phyloP scores from a whole-genome alignment of 2,329 filamentous ascomycete species.

The Ophiostoma novo-ulmi region DNA sequence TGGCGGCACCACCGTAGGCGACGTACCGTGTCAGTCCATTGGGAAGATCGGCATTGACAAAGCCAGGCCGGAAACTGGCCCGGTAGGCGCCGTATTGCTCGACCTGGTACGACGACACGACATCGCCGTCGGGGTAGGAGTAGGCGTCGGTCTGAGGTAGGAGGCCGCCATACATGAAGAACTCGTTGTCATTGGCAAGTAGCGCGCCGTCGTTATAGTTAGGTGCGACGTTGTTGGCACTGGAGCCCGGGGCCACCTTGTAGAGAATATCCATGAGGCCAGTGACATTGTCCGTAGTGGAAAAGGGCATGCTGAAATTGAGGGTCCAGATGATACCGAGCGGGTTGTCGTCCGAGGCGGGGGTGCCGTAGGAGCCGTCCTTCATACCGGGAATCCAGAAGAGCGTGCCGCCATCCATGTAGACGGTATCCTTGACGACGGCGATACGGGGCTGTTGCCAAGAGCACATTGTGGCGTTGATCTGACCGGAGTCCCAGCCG shows the following conservation, averaged over 20 bases:
- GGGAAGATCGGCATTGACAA: slow-evolving; percentile 40
- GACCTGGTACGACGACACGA: slow-evolving; percentile 47
- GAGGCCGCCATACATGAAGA: slow-evolving; percentile 60
- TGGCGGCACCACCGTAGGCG: slow-evolving; percentile 59
- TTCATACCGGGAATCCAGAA: slow-evolving; percentile 48
- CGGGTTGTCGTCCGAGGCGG: slow-evolving; percentile 43
- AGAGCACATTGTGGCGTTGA: slow-evolving; percentile 55
- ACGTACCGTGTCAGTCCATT: slow-evolving; percentile 54
- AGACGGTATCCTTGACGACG: slow-evolving; percentile 57
- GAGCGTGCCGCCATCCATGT: slow-evolving; percentile 58
- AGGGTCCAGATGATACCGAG: slow-evolving; percentile 51
- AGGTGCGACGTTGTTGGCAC: slow-evolving; percentile 48
- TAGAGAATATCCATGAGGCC: slow-evolving; percentile 44
- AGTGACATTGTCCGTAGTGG: slow-evolving; percentile 49
- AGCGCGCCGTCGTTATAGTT: slow-evolving; percentile 59
- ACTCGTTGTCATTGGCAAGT: slow-evolving; percentile 59
- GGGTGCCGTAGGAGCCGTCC: slow-evolving; percentile 37
- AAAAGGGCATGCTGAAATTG: slow-evolving; percentile 55
- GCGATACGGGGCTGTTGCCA: slow-evolving; percentile 54
- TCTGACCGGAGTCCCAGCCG: slow-evolving; percentile 47
- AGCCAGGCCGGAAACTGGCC: slow-evolving; percentile 41
- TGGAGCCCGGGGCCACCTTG: slow-evolving; percentile 43
- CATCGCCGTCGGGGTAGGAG: slow-evolving; percentile 39
- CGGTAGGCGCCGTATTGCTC: slow-evolving; percentile 48
- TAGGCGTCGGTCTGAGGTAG: slow-evolving; percentile 36